phyloP scores from a whole-genome alignment of 139 green algal species.

The Auxenochlorella protothecoides region DNA sequence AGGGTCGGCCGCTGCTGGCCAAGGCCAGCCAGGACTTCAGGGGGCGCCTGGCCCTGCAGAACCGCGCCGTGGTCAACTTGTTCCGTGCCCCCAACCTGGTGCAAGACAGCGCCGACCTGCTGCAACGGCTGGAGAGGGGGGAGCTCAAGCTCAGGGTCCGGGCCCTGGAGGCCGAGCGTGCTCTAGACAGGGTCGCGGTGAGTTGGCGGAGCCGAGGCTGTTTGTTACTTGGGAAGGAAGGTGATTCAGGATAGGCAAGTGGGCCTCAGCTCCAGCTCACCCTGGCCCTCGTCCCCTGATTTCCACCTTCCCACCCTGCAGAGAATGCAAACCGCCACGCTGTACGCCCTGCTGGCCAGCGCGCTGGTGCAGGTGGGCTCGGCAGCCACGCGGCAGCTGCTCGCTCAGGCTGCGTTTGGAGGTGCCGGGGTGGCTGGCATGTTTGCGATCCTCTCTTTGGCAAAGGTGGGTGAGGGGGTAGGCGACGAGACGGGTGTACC shows the following conservation, averaged over 20 bases:
- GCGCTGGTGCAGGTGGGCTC: slow-evolving; percentile 82
- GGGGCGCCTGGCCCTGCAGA: slow-evolving; percentile 51
- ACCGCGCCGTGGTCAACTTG: slow-evolving; percentile 82
- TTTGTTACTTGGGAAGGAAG: neutral
- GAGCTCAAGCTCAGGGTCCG: slow-evolving; percentile 94
- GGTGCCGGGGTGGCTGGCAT: too few species aligned
- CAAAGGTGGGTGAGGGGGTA: too few species aligned
- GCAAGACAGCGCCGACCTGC: slow-evolving; percentile 60
- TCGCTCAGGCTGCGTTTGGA: too few species aligned
- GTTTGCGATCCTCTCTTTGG: too few species aligned
- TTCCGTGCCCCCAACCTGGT: slow-evolving; percentile 87
- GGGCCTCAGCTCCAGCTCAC: neutral
- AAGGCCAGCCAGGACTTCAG: slow-evolving; percentile 49
- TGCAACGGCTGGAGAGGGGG: slow-evolving; percentile 71
- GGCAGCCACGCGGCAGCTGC: too few species aligned
- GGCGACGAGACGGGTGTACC: too few species aligned
- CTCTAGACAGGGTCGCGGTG: slow-evolving; percentile 68
- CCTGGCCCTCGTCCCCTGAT: neutral
- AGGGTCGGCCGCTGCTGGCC: slow-evolving; percentile 37
- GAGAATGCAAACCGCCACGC: slow-evolving; percentile 55
- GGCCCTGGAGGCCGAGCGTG: slow-evolving; percentile 88
- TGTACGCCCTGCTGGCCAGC: slow-evolving; percentile 56
- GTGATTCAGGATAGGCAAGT: neutral
- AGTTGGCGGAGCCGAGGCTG: slow-evolving; percentile 2
- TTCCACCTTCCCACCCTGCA: slow-evolving; percentile 12